Percentiles rank a stretch among this genome's conserved stretches.
phyloP scores from a whole-genome alignment of 768 basidiomycete species.

The Cystofilobasidium bisporidii region DNA sequence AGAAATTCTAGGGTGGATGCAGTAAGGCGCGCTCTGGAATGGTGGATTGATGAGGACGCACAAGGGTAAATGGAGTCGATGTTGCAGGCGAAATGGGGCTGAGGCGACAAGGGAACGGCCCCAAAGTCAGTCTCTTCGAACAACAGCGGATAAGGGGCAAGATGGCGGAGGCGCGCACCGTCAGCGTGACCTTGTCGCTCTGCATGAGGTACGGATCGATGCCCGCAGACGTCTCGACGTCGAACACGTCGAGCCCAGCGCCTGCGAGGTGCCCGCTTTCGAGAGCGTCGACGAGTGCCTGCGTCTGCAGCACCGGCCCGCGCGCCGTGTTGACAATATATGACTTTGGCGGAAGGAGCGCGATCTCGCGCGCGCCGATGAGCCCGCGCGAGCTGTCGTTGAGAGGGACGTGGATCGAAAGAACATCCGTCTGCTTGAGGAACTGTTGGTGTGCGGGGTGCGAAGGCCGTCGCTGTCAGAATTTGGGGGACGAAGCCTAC shows the following conservation, averaged over 20 bases:
- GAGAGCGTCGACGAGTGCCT: slow-evolving; percentile 48
- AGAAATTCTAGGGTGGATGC: no score
- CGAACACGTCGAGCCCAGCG: slow-evolving; percentile 59
- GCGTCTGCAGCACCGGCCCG: slow-evolving; percentile 59
- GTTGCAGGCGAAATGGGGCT: background rate
- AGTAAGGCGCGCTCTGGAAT: no score
- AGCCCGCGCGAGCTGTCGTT: slow-evolving; percentile 48
- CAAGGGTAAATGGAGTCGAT: slow-evolving; percentile 6
- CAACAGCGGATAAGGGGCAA: no score
- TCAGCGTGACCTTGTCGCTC: slow-evolving; percentile 36
- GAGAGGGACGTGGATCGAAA: slow-evolving; percentile 56
- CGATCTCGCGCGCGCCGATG: slow-evolving; percentile 47
- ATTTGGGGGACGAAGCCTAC: no score
- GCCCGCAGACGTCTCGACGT: slow-evolving; percentile 4
- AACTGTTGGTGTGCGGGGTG: no score
- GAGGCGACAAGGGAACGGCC: no score
- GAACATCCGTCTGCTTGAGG: slow-evolving; percentile 50
- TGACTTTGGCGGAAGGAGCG: slow-evolving; percentile 50
- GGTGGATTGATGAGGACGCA: no score
- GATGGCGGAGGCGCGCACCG: slow-evolving; percentile 13
- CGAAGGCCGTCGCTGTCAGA: background rate
- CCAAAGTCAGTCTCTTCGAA: no score
- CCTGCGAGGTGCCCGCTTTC: slow-evolving; percentile 48
- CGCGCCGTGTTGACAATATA: slow-evolving; percentile 60
- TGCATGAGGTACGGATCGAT: slow-evolving; percentile 12